Percentiles rank a stretch among this genome's conserved stretches.
Conservation (phyloP, 2,329 filamentous ascomycete genomes). For the Cercospora sp. region DNA sequence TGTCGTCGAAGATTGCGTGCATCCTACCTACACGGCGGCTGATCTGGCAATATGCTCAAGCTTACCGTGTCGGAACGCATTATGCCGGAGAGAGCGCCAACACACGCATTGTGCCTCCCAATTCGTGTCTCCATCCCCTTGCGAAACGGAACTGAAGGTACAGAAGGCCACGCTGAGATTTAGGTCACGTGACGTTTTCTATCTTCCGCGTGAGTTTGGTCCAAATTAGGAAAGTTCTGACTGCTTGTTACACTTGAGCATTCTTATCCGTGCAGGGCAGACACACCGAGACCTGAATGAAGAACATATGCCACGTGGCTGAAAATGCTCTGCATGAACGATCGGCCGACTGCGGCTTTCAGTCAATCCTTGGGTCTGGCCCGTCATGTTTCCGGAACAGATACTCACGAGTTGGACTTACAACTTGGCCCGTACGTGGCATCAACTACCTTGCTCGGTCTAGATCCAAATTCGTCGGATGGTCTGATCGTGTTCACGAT, state of each 20-base stretch:
- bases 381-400: neutral
- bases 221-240: conserved; percentile 1
- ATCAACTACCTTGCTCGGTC: neutral
- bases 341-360: neutral
- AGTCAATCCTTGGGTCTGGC: neutral
- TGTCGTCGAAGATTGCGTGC: neutral
- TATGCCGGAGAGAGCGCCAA: neutral
- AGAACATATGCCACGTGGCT: neutral
- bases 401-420: neutral
- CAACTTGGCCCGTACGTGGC: neutral
- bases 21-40: neutral
- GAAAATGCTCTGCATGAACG: neutral
- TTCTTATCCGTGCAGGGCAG: neutral
- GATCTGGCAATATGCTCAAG: neutral
- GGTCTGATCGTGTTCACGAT: neutral
- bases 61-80: neutral
- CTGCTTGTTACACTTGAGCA: neutral
- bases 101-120: neutral
- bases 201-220: neutral
- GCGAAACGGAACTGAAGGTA: neutral
- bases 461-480: neutral
- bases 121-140: neutral
- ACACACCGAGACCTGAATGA: neutral
- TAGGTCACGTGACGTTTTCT: neutral
- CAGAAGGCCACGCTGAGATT: neutral